Evolutionary conservation across 1,139 yeast genomes (phyloP).

Genomic region (Suhomyces taliae): DNA sequence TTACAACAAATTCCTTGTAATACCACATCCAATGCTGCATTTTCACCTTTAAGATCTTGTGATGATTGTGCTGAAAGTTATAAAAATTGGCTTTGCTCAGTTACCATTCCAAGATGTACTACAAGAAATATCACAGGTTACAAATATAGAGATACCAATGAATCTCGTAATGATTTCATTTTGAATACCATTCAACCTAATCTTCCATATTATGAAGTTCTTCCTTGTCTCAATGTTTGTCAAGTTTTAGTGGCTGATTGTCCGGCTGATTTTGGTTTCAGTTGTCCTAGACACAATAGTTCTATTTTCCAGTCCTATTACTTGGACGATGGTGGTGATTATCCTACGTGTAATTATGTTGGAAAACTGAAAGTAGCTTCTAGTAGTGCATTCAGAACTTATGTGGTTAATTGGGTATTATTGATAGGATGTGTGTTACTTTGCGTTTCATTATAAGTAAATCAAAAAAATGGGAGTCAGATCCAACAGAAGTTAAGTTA

Average conservation of each 20-base stretch:
- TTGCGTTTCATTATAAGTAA: neutral
- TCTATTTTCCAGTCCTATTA: slow-evolving; percentile 49
- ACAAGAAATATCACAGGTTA: slow-evolving; percentile 38
- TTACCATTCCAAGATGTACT: slow-evolving; percentile 85
- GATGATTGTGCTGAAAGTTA: slow-evolving; percentile 71
- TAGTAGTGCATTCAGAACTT: slow-evolving; percentile 3
- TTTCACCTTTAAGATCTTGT: slow-evolving; percentile 74
- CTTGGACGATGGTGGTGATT: slow-evolving; percentile 31
- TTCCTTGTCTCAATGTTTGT: slow-evolving; percentile 86
- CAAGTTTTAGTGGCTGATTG: slow-evolving; percentile 78
- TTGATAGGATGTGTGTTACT: neutral
- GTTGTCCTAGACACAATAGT: slow-evolving; percentile 57
- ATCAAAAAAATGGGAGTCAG: too few relatives aligned
- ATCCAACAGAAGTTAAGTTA: too few relatives aligned
- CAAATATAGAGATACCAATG: slow-evolving; percentile 40
- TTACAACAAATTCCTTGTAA: slow-evolving; percentile 79
- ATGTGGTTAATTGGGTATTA: slow-evolving; percentile 4
- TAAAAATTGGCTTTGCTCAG: slow-evolving; percentile 87
- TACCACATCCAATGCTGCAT: slow-evolving; percentile 63
- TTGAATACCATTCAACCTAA: slow-evolving; percentile 60
- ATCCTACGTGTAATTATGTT: slow-evolving; percentile 48
- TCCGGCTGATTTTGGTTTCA: slow-evolving; percentile 72
- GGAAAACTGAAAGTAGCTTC: slow-evolving; percentile 24
- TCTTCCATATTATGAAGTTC: slow-evolving; percentile 65
- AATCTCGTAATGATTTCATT: slow-evolving; percentile 63